Evolutionary conservation across 164 flowering plant genomes (phyloP).

Genomic region (Piper betle): DNA sequence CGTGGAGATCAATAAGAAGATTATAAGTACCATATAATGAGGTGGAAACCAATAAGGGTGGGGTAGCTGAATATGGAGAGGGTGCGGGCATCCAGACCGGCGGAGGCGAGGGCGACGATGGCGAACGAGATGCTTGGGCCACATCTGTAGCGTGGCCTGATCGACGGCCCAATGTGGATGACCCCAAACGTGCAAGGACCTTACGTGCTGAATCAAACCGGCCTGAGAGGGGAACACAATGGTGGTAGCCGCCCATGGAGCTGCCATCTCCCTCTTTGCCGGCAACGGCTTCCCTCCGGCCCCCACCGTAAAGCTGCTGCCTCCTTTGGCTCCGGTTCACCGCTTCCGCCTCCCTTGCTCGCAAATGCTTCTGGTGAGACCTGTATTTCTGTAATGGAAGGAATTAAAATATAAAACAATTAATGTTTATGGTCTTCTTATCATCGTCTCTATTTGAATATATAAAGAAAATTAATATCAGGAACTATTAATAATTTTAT

Average conservation of each 20-base stretch:
- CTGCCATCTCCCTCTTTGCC: constrained; percentile 31
- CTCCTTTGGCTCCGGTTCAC: constrained; percentile 79
- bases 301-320: constrained; percentile 31
- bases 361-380: constrained; percentile 85
- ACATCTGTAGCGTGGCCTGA: constrained; percentile 45
- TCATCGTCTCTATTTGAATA: too few species aligned
- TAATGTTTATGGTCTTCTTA: too few species aligned
- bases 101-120: constrained; percentile 19
- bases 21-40: constrained; percentile 13
- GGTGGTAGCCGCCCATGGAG: constrained; percentile 51
- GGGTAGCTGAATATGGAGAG: constrained; percentile 3
- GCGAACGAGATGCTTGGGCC: constrained; percentile 60
- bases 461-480: too few species aligned
- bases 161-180: constrained; percentile 86
- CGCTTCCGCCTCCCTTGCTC: constrained; percentile 84
- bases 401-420: too few species aligned
- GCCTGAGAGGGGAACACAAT: constrained; percentile 64
- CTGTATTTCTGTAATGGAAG: constrained; percentile 57
- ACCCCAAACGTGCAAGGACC: constrained; percentile 96
- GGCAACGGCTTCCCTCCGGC: constrained; percentile 14
- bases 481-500: too few species aligned
- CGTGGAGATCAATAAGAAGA: too few species aligned
- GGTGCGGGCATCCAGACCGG: constrained; percentile 10
- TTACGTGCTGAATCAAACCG: constrained; percentile 15
- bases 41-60: constrained; percentile 51